Base-by-base conservation (phyloP, 2,329 filamentous ascomycete genomes). In the Aspergillus felis region DNA sequence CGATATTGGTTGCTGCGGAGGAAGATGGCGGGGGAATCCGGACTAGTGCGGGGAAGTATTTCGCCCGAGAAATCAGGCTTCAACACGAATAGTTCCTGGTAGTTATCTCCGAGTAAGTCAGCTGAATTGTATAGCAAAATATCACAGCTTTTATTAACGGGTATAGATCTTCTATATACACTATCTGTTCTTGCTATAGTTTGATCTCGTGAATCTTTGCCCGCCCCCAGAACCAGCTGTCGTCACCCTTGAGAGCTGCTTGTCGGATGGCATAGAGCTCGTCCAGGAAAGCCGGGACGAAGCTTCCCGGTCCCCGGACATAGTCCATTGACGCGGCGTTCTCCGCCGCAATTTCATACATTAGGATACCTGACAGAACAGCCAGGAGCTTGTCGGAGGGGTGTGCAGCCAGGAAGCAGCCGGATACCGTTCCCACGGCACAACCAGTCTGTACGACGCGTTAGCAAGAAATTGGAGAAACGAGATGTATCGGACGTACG, bases 241-340 rank as follows among this genome's bases (percentile, higher is more conserved):
- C 61, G 17, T 73, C 69, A 3, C 68, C 70, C 35, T 68, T 66
- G 20, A 63, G 52, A 12, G 72, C 69, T 2, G 68, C 70, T 35
- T 70, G 70, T n/a, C 68, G 72, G 55, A 77, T 74, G 9, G 68
- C 67, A 35, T 81, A 84, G 52, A 88, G 69, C 69, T 84, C 89
- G 65, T 97, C 93, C 46, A 97, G 77, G 68, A 97, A 92, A 0
- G 87, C 87, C 0, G 91, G 88, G 12, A 95, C 86, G 77, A 97
- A 97, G 0, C 87, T 91, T 0, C 93, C 93, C 0, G 93, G 92
- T 0, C 93, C 93, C 57, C 79, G 81, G 3, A 94, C 90, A 61
- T 87, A 82, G 0, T 77, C 73, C 53, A 85, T 77, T 8, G 59
- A 58, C 2, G 79, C 82, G n/a, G 85, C 85, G n/a, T 77, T 75